Conservation (phyloP, 2,329 filamentous ascomycete species). For the Cercospora sesami region DNA sequence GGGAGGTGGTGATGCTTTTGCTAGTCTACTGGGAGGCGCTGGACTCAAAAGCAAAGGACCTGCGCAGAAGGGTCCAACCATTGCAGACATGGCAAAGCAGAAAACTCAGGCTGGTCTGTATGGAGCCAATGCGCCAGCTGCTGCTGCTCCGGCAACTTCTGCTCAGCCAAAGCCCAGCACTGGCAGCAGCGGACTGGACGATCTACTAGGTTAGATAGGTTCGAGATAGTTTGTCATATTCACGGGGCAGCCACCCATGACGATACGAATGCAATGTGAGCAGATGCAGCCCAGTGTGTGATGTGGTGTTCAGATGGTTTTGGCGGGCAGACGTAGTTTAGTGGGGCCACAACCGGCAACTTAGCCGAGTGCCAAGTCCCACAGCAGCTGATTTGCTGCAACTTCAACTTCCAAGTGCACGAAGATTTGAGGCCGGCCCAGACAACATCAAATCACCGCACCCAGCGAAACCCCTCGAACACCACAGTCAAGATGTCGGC, state of each 20-base stretch:
- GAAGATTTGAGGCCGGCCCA: constrained; percentile 5
- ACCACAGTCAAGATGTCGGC: constrained; percentile 16
- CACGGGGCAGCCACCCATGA: background rate
- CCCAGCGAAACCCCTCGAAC: constrained; percentile 13
- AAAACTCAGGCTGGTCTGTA: constrained; percentile 94
- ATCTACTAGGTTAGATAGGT: constrained; percentile 44
- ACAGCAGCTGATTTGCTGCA: constrained; percentile 1
- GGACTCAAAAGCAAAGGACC: constrained; percentile 55
- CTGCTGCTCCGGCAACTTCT: constrained; percentile 19
- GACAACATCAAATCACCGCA: constrained; percentile 18
- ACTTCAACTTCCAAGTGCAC: constrained; percentile 4
- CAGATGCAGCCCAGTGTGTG: background rate
- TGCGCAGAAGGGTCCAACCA: constrained; percentile 67
- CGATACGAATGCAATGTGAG: background rate
- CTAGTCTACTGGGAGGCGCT: constrained; percentile 72
- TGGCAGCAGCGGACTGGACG: constrained; percentile 41
- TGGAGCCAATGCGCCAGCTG: constrained; percentile 63
- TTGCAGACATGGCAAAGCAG: constrained; percentile 96
- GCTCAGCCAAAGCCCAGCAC: constrained; percentile 30
- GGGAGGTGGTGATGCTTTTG: constrained; percentile 79
- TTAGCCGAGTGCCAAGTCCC: constrained; percentile 4
- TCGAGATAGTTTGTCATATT: background rate
- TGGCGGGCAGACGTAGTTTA: background rate
- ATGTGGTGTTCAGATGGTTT: background rate
- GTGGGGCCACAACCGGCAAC: background rate